Evolutionary conservation across 805 yeast species (phyloP).

Genomic region (Nakazawaea ishiwadae): DNA sequence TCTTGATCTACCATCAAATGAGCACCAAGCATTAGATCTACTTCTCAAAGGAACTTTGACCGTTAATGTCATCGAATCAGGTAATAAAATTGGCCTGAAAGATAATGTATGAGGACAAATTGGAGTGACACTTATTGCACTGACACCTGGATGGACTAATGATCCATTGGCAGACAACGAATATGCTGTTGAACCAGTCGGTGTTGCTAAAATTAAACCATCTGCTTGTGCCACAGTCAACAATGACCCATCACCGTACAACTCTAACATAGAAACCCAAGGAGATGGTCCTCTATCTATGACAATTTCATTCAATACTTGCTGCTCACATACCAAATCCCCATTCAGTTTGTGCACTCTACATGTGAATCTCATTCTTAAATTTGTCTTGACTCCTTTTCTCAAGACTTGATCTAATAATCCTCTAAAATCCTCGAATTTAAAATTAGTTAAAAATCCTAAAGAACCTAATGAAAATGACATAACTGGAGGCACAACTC

Average conservation of each 20-base stretch:
- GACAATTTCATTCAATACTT: constrained; percentile 84
- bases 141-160: constrained; percentile 88
- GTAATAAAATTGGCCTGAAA: constrained; percentile 86
- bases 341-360: constrained; percentile 57
- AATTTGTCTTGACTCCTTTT: constrained; percentile 69
- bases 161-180: constrained; percentile 95
- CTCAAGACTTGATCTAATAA: constrained; percentile 54
- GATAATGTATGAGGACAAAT: constrained; percentile 95
- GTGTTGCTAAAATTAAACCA: constrained; percentile 88
- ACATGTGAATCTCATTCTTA: constrained; percentile 87
- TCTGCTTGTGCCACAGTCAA: constrained; percentile 92
- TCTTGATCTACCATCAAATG: constrained; percentile 90
- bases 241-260: constrained; percentile 82
- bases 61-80: constrained; percentile 85
- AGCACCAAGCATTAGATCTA: constrained; percentile 92
- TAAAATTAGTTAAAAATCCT: constrained; percentile 87
- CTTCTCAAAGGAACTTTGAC: constrained; percentile 77
- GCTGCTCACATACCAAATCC: constrained; percentile 56
- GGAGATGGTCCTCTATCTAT: constrained; percentile 95
- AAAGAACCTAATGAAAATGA: constrained; percentile 87
- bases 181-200: constrained; percentile 96
- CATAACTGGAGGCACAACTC: constrained; percentile 85
- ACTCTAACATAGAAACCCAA: constrained; percentile 81
- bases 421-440: constrained; percentile 66
- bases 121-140: constrained; percentile 90